Evolutionary conservation across 2,329 filamentous ascomycete genomes (phyloP).

Genomic region (Sodiomyces alkalinus): DNA sequence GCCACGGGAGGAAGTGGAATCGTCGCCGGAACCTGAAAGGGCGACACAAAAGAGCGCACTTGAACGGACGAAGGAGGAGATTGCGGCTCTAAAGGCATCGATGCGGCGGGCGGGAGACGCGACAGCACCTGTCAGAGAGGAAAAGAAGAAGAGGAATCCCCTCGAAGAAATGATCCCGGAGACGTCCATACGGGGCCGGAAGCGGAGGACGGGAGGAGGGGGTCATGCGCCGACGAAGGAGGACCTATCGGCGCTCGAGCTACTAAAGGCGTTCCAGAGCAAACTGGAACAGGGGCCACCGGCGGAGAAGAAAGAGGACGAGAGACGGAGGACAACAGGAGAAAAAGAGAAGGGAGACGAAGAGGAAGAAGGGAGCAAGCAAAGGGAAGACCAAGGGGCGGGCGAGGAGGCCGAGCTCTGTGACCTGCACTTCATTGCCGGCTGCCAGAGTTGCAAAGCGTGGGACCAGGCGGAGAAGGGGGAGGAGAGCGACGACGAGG

Average conservation of each 20-base stretch:
- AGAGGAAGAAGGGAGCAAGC: constrained; percentile 6
- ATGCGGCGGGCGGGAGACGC: constrained; percentile 52
- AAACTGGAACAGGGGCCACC: constrained; percentile 50
- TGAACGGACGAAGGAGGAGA: constrained; percentile 63
- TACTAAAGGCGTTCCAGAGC: constrained; percentile 66
- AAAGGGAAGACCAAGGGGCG: no score
- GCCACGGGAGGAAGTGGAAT: constrained; percentile 9
- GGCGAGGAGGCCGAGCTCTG: constrained; percentile 66
- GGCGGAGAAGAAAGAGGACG: constrained; percentile 19
- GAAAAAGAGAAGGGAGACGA: constrained; percentile 14
- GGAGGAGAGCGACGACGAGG: constrained; percentile 44
- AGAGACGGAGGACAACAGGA: constrained; percentile 17
- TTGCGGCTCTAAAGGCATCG: constrained; percentile 65
- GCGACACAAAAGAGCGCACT: constrained; percentile 33
- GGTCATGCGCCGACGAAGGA: constrained; percentile 17
- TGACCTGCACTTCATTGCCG: constrained; percentile 89
- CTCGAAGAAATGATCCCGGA: constrained; percentile 62
- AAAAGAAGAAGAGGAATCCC: constrained; percentile 50
- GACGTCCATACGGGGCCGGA: constrained; percentile 55
- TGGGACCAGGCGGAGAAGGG: constrained; percentile 57
- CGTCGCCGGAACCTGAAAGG: constrained; percentile 20
- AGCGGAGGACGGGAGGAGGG: constrained; percentile 36
- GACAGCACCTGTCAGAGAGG: constrained; percentile 29
- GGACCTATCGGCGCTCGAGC: constrained; percentile 49
- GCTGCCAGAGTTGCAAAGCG: constrained; percentile 79